Evolutionary conservation across 305 asterid genomes (phyloP).

Genomic region (Solanum hybrid): DNA sequence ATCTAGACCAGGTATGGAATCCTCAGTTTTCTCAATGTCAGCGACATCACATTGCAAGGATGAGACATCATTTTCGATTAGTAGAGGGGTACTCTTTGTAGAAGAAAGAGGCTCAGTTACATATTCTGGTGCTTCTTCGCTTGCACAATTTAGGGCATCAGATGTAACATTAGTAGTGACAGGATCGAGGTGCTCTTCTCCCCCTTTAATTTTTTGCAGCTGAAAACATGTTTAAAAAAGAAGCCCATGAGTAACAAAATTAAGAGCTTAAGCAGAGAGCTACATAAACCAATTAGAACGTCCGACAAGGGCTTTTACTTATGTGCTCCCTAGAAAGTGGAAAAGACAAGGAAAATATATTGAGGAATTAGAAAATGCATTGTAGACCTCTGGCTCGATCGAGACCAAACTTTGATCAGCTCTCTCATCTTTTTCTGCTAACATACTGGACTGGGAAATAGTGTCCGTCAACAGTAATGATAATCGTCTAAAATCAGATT

Average conservation of each 20-base stretch:
- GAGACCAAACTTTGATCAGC: slow-evolving; percentile 31
- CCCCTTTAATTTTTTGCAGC: slow-evolving; percentile 44
- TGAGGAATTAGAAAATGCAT: slow-evolving; percentile 8
- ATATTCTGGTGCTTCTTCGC: slow-evolving; percentile 28
- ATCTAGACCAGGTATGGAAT: slow-evolving; percentile 84
- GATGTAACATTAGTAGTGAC: slow-evolving; percentile 30
- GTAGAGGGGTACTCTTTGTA: slow-evolving; percentile 34
- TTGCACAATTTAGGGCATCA: slow-evolving; percentile 30
- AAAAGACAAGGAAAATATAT: background rate
- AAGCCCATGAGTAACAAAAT: background rate
- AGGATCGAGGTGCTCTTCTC: slow-evolving; percentile 21
- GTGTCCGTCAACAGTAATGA: slow-evolving; percentile 45
- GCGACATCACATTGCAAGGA: slow-evolving; percentile 30
- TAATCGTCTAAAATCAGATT: slow-evolving; percentile 52
- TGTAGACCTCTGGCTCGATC: slow-evolving; percentile 51
- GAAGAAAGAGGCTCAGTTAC: slow-evolving; percentile 29
- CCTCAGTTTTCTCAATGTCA: slow-evolving; percentile 32
- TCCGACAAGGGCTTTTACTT: background rate
- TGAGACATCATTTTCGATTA: slow-evolving; percentile 34
- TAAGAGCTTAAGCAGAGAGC: background rate
- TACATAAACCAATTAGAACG: background rate
- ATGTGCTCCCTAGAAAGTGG: background rate
- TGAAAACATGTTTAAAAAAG: slow-evolving; percentile 7
- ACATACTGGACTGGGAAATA: slow-evolving; percentile 36
- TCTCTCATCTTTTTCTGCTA: slow-evolving; percentile 26